Evolutionary conservation across 768 basidiomycete genomes (phyloP), one percentile per base, ranked within the genome.

Genomic region (Boletus huronensis): DNA sequence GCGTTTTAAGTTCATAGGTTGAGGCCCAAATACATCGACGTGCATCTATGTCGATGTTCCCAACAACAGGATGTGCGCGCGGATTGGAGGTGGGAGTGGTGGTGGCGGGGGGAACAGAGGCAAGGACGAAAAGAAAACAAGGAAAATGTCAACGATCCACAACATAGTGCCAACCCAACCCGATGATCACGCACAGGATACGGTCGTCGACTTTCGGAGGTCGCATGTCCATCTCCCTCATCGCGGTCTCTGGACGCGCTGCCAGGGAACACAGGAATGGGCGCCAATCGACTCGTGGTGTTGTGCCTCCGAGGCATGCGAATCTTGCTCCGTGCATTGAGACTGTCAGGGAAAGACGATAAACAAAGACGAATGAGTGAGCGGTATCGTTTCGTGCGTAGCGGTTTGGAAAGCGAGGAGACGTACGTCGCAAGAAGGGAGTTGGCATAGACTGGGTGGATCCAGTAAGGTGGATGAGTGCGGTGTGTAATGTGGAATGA

Each of bases 361-460:
- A n/a, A n/a, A n/a, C n/a, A n/a, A n/a, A n/a, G 10, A 3, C 0
- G 7, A 10, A 39, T 50, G n/a, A 5, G 3, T 11, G 17, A 17
- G 39, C 19, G 25, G 3, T 9, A 29, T 42, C 9, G 6, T 14
- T 17, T 39, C 16, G n/a, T 23, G 16, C 6, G 14, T 1, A 3
- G 5, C 36, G 23, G 16, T 39, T 26, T n/a, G 25, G 6, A 9
- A 25, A 16, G 16, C n/a, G 9, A 47, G 19, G 10, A n/a, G 29
- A 57, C 66, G 8, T 52, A 67, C 67, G 57, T 67, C 19, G 67
- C 67, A 32, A 67, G 52, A 10, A 67, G 38, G 26, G 58, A 68
- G 23, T 68, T 68, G 39, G 65, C 65, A 9, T 67, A 61, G n/a
- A 67, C 65, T 67, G 34, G n/a, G n/a, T 17, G 19, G 14, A 6